Conservation (phyloP, 257 asterid species). For the Solanum neorickii region DNA sequence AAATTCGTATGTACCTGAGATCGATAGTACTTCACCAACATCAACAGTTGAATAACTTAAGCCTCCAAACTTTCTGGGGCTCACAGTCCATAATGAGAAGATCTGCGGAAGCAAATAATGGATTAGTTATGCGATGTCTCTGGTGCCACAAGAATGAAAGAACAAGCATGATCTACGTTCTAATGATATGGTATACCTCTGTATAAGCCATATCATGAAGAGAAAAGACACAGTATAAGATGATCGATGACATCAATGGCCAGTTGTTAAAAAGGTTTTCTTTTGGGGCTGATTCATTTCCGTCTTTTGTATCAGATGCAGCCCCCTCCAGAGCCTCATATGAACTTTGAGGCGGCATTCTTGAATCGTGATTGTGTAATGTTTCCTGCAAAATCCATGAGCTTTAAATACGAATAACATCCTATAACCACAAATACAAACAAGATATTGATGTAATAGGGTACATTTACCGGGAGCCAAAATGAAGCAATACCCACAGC, state of each 20-base stretch:
- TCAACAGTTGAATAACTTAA: constrained; percentile 48
- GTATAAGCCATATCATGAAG: constrained; percentile 13
- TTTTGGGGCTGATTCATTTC: background rate
- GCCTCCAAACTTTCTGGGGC: constrained; percentile 65
- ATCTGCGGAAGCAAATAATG: constrained; percentile 24
- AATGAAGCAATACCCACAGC: background rate
- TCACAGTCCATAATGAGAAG: constrained; percentile 88
- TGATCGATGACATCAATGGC: constrained; percentile 13
- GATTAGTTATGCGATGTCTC: background rate
- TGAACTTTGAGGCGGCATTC: background rate
- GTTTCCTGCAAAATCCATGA: background rate
- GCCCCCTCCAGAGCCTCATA: background rate
- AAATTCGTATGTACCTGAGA: constrained; percentile 37
- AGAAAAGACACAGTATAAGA: constrained; percentile 6
- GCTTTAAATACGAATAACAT: background rate
- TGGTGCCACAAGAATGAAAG: background rate
- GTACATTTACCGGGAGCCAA: constrained; percentile 3
- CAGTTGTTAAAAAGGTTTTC: constrained; percentile 5
- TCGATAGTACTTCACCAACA: constrained; percentile 71
- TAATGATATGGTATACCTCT: background rate
- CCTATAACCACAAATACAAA: background rate
- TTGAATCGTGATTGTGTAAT: background rate
- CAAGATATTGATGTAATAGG: background rate
- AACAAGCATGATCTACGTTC: background rate
- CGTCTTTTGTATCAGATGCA: background rate